Conservation (phyloP, 2,329 filamentous ascomycete species). For the Cryphonectria parasitica region DNA sequence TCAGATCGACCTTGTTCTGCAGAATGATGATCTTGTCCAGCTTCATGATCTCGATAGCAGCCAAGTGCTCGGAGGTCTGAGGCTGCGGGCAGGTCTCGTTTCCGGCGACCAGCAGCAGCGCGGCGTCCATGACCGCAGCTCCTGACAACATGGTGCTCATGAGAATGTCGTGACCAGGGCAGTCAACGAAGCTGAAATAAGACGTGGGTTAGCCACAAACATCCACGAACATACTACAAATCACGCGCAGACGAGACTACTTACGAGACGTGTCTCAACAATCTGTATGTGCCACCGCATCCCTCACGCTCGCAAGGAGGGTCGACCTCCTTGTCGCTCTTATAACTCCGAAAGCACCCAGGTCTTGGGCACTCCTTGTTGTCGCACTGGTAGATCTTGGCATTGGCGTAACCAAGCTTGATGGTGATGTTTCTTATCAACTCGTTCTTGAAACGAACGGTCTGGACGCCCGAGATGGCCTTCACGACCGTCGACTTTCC, state of each 20-base stretch:
- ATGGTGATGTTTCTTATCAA: constrained; percentile 99
- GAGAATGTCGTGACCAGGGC: constrained; percentile 99
- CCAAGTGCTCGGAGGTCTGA: constrained; percentile 97
- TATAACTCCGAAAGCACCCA: constrained; percentile 94
- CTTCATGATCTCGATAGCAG: constrained; percentile 99
- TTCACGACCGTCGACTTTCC: constrained; percentile 99
- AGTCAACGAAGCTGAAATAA: constrained; percentile 82
- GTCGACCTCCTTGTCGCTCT: constrained; percentile 98
- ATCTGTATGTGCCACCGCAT: constrained; percentile 82
- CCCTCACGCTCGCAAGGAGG: constrained; percentile 94
- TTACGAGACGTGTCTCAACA: constrained; percentile 91
- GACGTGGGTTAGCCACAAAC: constrained; percentile 34
- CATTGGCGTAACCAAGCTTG: constrained; percentile 99
- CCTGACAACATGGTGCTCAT: constrained; percentile 99
- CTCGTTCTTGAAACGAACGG: constrained; percentile 99
- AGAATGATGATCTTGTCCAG: constrained; percentile 99
- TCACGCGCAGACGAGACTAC: constrained; percentile 41
- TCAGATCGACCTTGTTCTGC: constrained; percentile 99
- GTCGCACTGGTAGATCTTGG: constrained; percentile 99
- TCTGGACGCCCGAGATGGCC: constrained; percentile 98
- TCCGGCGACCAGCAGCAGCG: constrained; percentile 91
- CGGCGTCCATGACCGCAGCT: constrained; percentile 98
- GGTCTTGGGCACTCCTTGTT: constrained; percentile 88
- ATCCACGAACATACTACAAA: constrained; percentile 7
- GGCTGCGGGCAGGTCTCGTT: constrained; percentile 99